Evolutionary conservation across 192 early-diverging fungal genomes (phyloP).

Genomic region (Coemansia sp.): DNA sequence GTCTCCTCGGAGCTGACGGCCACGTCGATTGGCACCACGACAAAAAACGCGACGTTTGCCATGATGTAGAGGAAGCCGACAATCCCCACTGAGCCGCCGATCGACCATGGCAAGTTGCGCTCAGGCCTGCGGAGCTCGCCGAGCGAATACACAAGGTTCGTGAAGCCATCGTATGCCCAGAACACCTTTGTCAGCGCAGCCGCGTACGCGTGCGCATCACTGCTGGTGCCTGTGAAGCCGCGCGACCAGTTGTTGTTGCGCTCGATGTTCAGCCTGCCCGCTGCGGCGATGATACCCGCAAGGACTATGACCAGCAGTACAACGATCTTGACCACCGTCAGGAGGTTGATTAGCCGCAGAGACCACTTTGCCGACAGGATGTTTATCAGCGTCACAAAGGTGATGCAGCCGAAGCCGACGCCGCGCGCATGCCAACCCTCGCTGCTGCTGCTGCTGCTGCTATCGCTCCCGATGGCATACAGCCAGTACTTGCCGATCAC

Average conservation of each 20-base stretch:
- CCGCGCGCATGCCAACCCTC: constrained; percentile 54
- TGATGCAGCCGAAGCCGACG: constrained; percentile 61
- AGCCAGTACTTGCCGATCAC: constrained; percentile 59
- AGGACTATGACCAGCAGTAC: constrained; percentile 67
- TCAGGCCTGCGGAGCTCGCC: constrained; percentile 83
- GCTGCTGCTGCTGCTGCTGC: neutral
- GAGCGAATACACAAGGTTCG: constrained; percentile 77
- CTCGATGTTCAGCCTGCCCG: constrained; percentile 50
- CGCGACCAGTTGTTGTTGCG: constrained; percentile 53
- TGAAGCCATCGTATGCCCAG: constrained; percentile 66
- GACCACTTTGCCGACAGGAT: constrained; percentile 63
- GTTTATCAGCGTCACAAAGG: constrained; percentile 64
- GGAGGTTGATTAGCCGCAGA: constrained; percentile 67
- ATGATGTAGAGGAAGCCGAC: constrained; percentile 74
- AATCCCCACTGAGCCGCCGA: constrained; percentile 70
- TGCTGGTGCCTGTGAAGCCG: constrained; percentile 65
- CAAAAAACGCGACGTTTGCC: constrained; percentile 80
- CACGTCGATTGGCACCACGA: constrained; percentile 69
- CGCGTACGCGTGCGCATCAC: constrained; percentile 48
- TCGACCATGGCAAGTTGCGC: constrained; percentile 75
- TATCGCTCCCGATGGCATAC: constrained; percentile 43
- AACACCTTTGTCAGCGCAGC: constrained; percentile 57
- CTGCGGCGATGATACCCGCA: constrained; percentile 65
- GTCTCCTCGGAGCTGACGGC: constrained; percentile 64
- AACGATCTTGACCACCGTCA: constrained; percentile 72